Evolutionary conservation across 805 yeast species (phyloP).

Genomic region (Lipomyces yamanashiensis): DNA sequence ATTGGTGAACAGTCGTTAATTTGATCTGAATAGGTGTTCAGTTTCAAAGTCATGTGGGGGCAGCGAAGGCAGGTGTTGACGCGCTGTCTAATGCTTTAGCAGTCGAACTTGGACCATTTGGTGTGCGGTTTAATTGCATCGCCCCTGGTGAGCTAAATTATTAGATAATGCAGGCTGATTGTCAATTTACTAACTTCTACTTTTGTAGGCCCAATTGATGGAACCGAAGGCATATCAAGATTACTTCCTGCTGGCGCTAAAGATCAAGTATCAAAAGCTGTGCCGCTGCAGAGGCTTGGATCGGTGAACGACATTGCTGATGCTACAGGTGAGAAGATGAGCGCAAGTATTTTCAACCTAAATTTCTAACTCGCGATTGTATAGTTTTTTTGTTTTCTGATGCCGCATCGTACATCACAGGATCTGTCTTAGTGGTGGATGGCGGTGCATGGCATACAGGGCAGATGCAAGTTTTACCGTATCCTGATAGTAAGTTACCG

Average conservation of each 20-base stretch:
- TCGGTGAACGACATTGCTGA: slow-evolving; percentile 80
- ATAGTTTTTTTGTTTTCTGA: slow-evolving; percentile 75
- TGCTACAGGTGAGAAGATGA: slow-evolving; percentile 54
- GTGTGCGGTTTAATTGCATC: slow-evolving; percentile 78
- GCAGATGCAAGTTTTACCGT: slow-evolving; percentile 18
- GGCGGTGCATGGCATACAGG: slow-evolving; percentile 71
- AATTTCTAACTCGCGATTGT: background rate
- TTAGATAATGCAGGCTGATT: background rate
- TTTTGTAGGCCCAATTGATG: slow-evolving; percentile 59
- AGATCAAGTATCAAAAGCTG: slow-evolving; percentile 51
- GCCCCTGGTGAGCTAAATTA: slow-evolving; percentile 71
- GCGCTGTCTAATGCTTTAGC: slow-evolving; percentile 83
- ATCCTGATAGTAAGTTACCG: slow-evolving; percentile 22
- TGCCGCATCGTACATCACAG: slow-evolving; percentile 78
- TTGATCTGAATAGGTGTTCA: slow-evolving; percentile 49
- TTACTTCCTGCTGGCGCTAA: slow-evolving; percentile 54
- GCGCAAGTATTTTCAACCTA: background rate
- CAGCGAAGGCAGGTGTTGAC: slow-evolving; percentile 95
- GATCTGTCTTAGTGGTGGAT: slow-evolving; percentile 80
- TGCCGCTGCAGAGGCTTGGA: slow-evolving; percentile 63
- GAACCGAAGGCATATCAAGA: slow-evolving; percentile 83
- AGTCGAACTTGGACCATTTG: slow-evolving; percentile 89
- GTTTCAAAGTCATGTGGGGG: slow-evolving; percentile 86
- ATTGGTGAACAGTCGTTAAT: no score
- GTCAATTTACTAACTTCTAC: background rate